These are phyloP conservation scores for Candida golubevii DNA, from an alignment of 805 yeast genomes.

Conservation along the genomic window DNA sequence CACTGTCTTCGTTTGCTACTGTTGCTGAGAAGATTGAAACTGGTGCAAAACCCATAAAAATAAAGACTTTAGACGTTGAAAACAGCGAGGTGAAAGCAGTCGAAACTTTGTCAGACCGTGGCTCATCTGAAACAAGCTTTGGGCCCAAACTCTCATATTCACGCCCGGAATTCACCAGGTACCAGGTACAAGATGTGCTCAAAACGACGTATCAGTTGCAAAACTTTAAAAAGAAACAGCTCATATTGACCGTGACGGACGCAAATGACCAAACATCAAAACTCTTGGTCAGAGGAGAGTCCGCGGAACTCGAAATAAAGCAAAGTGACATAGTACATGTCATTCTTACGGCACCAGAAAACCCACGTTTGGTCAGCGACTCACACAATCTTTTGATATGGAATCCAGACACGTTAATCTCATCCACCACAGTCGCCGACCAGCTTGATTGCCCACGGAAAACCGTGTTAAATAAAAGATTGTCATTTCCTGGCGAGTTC, in stretches of 20 bases:
- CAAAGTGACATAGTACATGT: conserved; percentile 59
- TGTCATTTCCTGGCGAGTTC: conserved; percentile 60
- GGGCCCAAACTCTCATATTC: conserved; percentile 40
- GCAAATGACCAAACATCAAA: conserved; percentile 28
- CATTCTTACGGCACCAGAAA: conserved; percentile 40
- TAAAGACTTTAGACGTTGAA: conserved; percentile 40
- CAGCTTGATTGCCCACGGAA: conserved; percentile 70
- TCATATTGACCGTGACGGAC: conserved; percentile 50
- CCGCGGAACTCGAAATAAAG: conserved; percentile 47
- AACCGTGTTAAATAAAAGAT: conserved; percentile 54
- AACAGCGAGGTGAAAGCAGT: conserved; percentile 43
- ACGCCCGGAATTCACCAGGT: conserved; percentile 46
- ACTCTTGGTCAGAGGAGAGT: conserved; percentile 58
- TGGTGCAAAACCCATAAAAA: conserved; percentile 28
- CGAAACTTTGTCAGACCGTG: not conserved
- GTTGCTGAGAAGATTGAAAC: not conserved
- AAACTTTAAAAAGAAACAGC: conserved; percentile 38
- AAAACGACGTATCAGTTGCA: conserved; percentile 27
- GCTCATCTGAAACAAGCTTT: not conserved
- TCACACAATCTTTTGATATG: conserved; percentile 63
- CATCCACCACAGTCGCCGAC: conserved; percentile 80
- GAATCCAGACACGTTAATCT: conserved; percentile 76
- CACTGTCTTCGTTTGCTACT: conserved; percentile 4
- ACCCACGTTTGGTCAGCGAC: conserved; percentile 48
- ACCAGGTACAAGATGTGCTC: conserved; percentile 36